Base-by-base conservation (phyloP, 768 basidiomycete genomes). In the Termitomyces sp. region DNA sequence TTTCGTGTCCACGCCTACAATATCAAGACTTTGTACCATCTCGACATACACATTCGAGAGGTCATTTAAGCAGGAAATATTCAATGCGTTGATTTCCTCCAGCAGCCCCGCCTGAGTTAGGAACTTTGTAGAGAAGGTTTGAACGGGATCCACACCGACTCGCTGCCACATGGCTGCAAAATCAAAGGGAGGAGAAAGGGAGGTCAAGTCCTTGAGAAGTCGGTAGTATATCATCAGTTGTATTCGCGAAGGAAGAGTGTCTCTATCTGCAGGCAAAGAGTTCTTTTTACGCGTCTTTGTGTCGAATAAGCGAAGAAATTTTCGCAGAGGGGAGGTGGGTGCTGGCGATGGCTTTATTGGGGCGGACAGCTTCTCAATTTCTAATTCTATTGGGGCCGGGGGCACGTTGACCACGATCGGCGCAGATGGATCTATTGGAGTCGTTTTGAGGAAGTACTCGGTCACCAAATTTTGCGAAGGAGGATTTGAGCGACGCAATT, bases 191-290 rank as follows among this genome's bases (percentile, higher is more conserved):
- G 63, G 62, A n/a, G 72, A 66, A 2, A 67, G 66, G 3, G 79
- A 69, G 20, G 86, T 66, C 13, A 90, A 70, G 4, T 71, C 70
- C 22, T 76, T 73, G 37, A 93, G 75, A 52, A 93, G 80, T 18
- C 82, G 82, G 63, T 82, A 79, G 65, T 93, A 93, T 37, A 91
- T 70, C 87, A 90, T 90, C 5, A 92, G 77, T 66, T 93, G 91
- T 36, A 91, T 70, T 7, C 81, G 80, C 0, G 89, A 77, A 1
- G 83, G 67, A 14, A 79, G 66, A 0, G 83, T 77, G 60, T 91
- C 89, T 41, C 78, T 75, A 14, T 84, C 75, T 4, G 75, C 67
- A 1, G 90, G 90, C 1, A 91, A 61, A 14, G 68, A 74, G 1
- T 72, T 58, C 3, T 68, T 66, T 13, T 68, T 72, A 46, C 90